Base-by-base conservation (phyloP, 495 filamentous ascomycete genomes). In the Penicillium lagena region DNA sequence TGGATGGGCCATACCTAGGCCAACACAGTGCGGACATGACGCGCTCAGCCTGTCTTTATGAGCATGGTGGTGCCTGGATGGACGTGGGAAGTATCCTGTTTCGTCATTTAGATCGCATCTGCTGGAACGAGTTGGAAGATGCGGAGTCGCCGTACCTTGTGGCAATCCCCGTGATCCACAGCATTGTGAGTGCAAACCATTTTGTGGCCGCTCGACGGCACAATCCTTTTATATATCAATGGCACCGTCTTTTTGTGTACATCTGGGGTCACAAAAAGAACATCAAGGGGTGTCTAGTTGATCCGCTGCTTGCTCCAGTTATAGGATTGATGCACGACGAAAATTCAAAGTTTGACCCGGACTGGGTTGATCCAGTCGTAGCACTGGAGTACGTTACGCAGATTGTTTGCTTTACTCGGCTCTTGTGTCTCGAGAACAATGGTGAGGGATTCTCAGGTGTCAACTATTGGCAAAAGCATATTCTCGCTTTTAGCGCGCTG, bases 21-120 rank as follows among this genome's bases (percentile, higher is more conserved):
- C 55, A 36, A 11, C 58, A 62, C 28, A 51, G 42, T 22, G 52
- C 59, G 10, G 59, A 62, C 31, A 42, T 62, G 12, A 33, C 56
- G 9, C 47, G 56, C 8, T 31, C 39, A 10, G 45, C 56, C 7
- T 46, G 46, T 13, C 42, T 56, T 9, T 54, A 59, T 40, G 37
- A 45, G 30, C 45, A 52, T 38, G 59, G 56, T 9, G 56, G 59
- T 15, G 52, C 56, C 7, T 62, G 27, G 10, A 50, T 59, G 40
- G 56, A 62, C 41, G 59, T 59, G 7, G 52, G 52, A 1, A 57
- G 34, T 9, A 42, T 57, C 7, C 53, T 59, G 28, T 33, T 55
- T 27, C 52, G 55, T 4, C 31, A 29, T 6, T 40, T 59, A 3
- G 53, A 62, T 35, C 15, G 31, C 29, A 47, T 59, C 31, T 59